A percentile compares a stretch with the other conserved stretches of the same genome.
Conservation (phyloP, 1,284 basidiomycete genomes). For the Cutaneotrichosporon sp. region DNA sequence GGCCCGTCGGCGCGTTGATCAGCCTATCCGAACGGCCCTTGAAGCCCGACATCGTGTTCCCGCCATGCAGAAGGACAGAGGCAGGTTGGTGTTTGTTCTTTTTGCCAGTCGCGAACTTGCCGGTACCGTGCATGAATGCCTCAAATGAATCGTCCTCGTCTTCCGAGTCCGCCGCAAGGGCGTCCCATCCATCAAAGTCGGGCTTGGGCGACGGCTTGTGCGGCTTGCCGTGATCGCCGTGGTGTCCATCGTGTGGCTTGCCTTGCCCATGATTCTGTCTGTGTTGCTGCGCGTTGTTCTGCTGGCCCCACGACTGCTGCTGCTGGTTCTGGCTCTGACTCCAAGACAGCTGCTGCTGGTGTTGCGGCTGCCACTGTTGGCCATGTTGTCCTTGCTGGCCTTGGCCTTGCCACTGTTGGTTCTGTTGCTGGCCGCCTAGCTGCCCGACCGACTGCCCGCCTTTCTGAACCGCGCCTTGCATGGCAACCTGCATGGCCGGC, state of each 20-base stretch:
- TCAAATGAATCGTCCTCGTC: no score
- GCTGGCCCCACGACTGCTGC: neutral
- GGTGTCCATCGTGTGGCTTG: neutral
- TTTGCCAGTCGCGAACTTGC: no score
- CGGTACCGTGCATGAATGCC: no score
- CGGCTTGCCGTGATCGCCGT: neutral
- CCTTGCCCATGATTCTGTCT: neutral
- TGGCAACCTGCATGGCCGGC: neutral
- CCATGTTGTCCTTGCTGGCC: no score
- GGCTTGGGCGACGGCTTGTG: no score
- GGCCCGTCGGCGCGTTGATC: neutral
- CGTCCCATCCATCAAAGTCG: no score
- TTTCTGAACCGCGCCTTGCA: neutral
- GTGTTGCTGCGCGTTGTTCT: neutral
- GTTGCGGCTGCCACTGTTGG: no score
- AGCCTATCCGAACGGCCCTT: neutral
- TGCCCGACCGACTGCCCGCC: no score
- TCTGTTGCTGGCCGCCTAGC: neutral
- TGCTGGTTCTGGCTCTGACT: neutral
- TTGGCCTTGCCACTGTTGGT: neutral
- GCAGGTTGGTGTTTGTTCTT: no score
- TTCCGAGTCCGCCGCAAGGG: no score
- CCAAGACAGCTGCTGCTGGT: neutral
- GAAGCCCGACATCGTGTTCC: neutral
- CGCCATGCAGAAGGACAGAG: neutral